A percentile compares a stretch with the other conserved stretches of the same genome.
phyloP scores from a whole-genome alignment of 129 eudicot species.

The Deinandra increscens region DNA sequence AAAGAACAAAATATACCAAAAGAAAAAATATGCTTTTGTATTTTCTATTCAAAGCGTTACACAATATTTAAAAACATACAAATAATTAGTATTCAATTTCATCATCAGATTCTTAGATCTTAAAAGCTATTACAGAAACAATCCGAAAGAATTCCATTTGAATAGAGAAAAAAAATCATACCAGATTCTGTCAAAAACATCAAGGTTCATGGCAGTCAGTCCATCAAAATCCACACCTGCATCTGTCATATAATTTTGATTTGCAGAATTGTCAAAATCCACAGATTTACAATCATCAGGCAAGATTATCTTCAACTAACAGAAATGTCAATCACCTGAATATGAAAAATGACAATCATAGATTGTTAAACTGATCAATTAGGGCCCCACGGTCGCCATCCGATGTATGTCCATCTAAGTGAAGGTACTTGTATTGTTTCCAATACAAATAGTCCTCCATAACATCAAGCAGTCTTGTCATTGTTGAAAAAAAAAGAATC shows the following conservation, averaged over 20 bases:
- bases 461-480: conserved; percentile 99
- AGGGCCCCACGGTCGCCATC: conserved; percentile 95
- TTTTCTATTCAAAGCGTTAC: neutral
- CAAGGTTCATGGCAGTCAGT: too few relatives aligned
- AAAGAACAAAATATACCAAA: too few relatives aligned
- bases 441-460: conserved; percentile 96
- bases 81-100: neutral
- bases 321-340: conserved; percentile 60
- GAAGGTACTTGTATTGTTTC: conserved; percentile 91
- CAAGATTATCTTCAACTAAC: neutral
- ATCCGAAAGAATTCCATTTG: neutral
- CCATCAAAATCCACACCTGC: too few relatives aligned
- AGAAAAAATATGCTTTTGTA: too few relatives aligned
- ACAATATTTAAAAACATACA: conserved; percentile 6
- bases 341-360: conserved; percentile 86
- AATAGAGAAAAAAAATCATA: neutral
- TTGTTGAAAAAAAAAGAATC: conserved; percentile 98
- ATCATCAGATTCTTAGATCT: neutral
- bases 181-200: neutral
- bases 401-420: conserved; percentile 94
- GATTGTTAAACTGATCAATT: conserved; percentile 73
- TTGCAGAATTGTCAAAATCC: too few relatives aligned
- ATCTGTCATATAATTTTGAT: too few relatives aligned
- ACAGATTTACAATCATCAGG: too few relatives aligned
- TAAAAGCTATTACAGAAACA: neutral